phyloP scores from a whole-genome alignment of 371 early-diverging fungal species.

The Actinomucor elegans region DNA sequence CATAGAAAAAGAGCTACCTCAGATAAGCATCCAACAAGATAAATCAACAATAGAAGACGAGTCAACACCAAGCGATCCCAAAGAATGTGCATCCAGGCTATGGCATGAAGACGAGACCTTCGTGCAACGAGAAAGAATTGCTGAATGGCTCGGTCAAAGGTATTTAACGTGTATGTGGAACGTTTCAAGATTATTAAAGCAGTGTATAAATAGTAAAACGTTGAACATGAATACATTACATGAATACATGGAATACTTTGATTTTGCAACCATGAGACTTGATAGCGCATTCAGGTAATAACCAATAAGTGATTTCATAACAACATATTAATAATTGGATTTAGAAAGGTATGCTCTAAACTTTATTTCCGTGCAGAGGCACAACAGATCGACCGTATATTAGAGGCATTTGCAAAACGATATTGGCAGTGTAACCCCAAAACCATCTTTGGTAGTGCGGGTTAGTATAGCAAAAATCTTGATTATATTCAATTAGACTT shows the following conservation, averaged over 20 bases:
- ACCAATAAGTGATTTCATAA: not conserved
- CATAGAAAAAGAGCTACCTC: not conserved
- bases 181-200: not conserved
- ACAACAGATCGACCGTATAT: constrained; percentile 87
- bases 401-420: constrained; percentile 77
- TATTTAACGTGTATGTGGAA: constrained; percentile 1
- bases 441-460: constrained; percentile 51
- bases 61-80: constrained; percentile 17
- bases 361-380: constrained; percentile 88
- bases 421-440: constrained; percentile 82
- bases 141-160: constrained; percentile 54
- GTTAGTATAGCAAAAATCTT: constrained; percentile 22
- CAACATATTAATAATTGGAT: not conserved
- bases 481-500: no score
- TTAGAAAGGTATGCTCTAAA: constrained; percentile 68
- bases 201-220: constrained; percentile 39
- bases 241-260: constrained; percentile 75
- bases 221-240: constrained; percentile 59
- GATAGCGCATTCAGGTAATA: constrained; percentile 79
- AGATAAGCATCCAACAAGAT: not conserved
- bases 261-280: constrained; percentile 68
- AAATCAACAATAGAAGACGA: not conserved
- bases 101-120: constrained; percentile 45
- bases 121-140: constrained; percentile 40
- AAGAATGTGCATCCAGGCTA: constrained; percentile 30